A percentile compares a stretch with the other conserved stretches of the same genome.
phyloP scores from a whole-genome alignment of 2,329 filamentous ascomycete genomes.

The Neonectria coccinea region DNA sequence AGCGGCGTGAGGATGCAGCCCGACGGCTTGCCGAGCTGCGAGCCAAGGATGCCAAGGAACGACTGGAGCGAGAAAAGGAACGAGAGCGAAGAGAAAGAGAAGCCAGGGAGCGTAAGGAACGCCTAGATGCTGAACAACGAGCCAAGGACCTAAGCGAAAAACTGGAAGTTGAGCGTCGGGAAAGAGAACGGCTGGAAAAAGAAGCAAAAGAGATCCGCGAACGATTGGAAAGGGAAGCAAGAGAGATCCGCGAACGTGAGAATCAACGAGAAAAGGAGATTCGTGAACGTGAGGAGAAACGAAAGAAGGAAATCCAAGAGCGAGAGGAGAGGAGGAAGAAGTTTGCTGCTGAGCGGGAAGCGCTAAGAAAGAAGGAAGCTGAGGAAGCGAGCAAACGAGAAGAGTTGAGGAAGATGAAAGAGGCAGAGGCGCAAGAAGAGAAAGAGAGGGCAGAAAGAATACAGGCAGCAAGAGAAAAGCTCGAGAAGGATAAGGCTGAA shows the following conservation, averaged over 20 bases:
- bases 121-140: constrained; percentile 45
- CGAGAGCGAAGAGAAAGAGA: constrained; percentile 52
- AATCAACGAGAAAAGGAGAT: constrained; percentile 59
- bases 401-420: constrained; percentile 54
- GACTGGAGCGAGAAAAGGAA: constrained; percentile 56
- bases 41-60: constrained; percentile 66
- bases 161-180: constrained; percentile 53
- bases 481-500: constrained; percentile 42
- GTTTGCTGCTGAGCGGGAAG: constrained; percentile 37
- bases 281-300: constrained; percentile 38
- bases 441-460: constrained; percentile 52
- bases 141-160: constrained; percentile 51
- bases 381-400: constrained; percentile 40
- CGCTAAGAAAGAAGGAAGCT: constrained; percentile 40
- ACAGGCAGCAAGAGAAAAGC: constrained; percentile 52
- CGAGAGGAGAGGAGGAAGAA: constrained; percentile 51
- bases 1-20: constrained; percentile 67
- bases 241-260: constrained; percentile 46
- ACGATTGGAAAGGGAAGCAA: constrained; percentile 46
- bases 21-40: constrained; percentile 65
- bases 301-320: constrained; percentile 54
- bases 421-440: constrained; percentile 52
- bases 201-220: constrained; percentile 53
- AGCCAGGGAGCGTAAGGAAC: constrained; percentile 46
- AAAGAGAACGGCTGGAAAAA: constrained; percentile 59